Base-by-base conservation (phyloP, 148 eudicot genomes). In the Nyssa sinensis region DNA sequence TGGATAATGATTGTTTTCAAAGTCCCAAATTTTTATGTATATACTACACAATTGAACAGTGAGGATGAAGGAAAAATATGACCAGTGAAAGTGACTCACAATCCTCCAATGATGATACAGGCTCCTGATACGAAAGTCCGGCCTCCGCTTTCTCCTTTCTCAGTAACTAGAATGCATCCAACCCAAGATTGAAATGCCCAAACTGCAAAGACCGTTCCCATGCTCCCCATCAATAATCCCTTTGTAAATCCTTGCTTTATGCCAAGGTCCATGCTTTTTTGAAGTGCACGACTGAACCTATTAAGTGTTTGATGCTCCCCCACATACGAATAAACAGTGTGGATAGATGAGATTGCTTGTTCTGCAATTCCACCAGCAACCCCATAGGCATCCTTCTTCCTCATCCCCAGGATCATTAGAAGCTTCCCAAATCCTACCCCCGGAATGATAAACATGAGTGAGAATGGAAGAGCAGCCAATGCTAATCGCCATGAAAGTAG, bases 291-390 rank as follows among this genome's bases (percentile, higher is more conserved):
- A 64, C 88, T 82, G 62, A 85, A 82, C 60, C 75, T 80, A 29
- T 74, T 64, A 7, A 77, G 31, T 24, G 88, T 85, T 35, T 79
- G 80, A 2, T 30, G 41, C 71, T 85, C 85, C 13, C 81, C 88
- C 21, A 85, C 88, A 29, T 82, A 85, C 3, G 88, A 85, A 72
- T 85, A 85, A 21, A 85, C 88, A 2, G 85, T 85, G 17, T 85
- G 75, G 34, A 85, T 61, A 1, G 88, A 82, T 63, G 88, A 85
- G 53, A 82, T 71, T 53, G 85, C 81, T 60, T 85, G 88, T 25
- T 85, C 85, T 29, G 81, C 88, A 34, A 85, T 69, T 6, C 80
- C 77, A 33, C 88, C 85, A 0, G 81, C 85, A 29, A 82, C 75
- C 7, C 77, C 83, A 41, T 85, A 85, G 7, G 85, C 81, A 71